Evolutionary conservation across 495 filamentous ascomycete species (phyloP), one percentile per base, ranked within the genome.

Genomic region (Filosporella fistucella): DNA sequence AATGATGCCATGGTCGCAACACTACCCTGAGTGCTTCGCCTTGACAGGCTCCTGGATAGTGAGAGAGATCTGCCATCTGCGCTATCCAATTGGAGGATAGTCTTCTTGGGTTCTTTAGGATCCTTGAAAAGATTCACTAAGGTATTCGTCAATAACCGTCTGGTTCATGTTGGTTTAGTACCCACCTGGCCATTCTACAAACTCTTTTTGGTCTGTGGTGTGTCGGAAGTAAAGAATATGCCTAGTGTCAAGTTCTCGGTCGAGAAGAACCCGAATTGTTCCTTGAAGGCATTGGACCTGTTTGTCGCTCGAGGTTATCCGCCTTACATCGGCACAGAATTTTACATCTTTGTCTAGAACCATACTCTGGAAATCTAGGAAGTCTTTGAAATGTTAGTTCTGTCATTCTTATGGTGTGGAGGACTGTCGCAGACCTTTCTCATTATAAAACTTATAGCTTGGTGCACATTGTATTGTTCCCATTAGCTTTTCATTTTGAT

Each of bases 171-270:
- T 12, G 13, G 41, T 9, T 10, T 16, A 18, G 41, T 14, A 8
- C 18, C 9, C 33, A 49, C 46, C 48, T 22, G 49, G 49, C 36
- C 32, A 39, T 45, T 51, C 49, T 18, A 45, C 41, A 33, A 45
- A 45, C 4, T 20, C 49, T 18, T 33, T 51, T 17, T 45, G 41
- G 12, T 51, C 49, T 7, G 21, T 14, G 13, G 33, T 45, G 25
- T 45, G 49, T 23, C 35, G 17, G 18, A 51, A 51, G 26, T 51
- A 51, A 12, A 45, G 35, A 22, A 51, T 51, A 24, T 37, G 33
- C 7, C 49, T 21, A 3, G 40, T 45, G 10, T 26, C 10, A 2
- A 14, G 16, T 11, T 33, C 29, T 28, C 24, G 34, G 1, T 51
- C 49, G 12, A 51, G 42, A 3, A 51, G 42, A 22, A 51, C 32